Conservation (phyloP, 2,329 filamentous ascomycete species). For the Fusarium sp. region DNA sequence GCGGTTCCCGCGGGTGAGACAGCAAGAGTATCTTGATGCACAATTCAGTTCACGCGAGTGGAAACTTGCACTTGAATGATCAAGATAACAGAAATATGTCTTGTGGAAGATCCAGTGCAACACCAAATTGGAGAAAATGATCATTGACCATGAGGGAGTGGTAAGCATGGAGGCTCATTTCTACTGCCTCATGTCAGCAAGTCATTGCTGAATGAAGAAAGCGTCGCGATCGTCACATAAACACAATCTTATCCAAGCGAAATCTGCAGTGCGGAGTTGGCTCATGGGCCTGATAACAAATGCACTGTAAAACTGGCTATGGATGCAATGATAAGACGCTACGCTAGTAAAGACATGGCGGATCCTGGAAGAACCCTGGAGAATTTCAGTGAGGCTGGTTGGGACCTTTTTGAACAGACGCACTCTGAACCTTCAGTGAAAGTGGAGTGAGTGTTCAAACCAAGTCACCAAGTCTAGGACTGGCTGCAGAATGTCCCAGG, state of each 20-base stretch:
- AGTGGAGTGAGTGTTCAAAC: constrained; percentile 28
- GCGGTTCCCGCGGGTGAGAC: constrained; percentile 24
- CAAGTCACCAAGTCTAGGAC: constrained; percentile 12
- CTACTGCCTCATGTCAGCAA: neutral
- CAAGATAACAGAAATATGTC: neutral
- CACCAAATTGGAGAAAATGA: neutral
- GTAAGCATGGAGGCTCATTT: neutral
- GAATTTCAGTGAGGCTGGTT: constrained; percentile 42
- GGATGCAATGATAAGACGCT: constrained; percentile 16
- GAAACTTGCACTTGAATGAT: neutral
- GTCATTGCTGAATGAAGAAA: constrained; percentile 15
- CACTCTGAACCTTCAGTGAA: constrained; percentile 16
- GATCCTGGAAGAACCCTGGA: constrained; percentile 39
- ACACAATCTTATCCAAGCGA: constrained; percentile 20
- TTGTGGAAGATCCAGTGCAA: neutral
- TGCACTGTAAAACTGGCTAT: constrained; percentile 14
- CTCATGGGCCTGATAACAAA: constrained; percentile 10
- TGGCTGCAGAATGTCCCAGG: constrained; percentile 12
- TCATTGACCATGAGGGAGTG: neutral
- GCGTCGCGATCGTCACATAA: constrained; percentile 11
- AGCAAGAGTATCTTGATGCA: neutral
- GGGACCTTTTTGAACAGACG: constrained; percentile 27
- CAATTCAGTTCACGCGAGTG: neutral
- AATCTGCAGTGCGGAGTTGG: constrained; percentile 27
- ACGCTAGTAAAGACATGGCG: constrained; percentile 21